Evolutionary conservation across 1,284 basidiomycete species (phyloP), one percentile per base, ranked within the genome.

Genomic region (Chalciporus sp.): DNA sequence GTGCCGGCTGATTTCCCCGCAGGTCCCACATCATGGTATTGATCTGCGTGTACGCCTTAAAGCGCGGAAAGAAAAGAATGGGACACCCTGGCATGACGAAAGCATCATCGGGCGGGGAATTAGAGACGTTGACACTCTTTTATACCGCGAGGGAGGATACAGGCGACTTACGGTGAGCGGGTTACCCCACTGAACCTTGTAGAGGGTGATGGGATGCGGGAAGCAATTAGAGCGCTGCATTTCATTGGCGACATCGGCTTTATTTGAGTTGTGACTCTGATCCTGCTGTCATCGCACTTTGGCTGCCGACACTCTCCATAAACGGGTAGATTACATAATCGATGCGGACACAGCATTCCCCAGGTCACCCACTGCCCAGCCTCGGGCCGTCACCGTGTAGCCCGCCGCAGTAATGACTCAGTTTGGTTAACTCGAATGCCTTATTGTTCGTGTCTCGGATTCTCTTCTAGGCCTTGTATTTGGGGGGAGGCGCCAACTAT

Each of bases 1-100:
- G 57, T 12, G 43, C 33, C 37, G 47, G 39, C 31, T 57, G 8
- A 23, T 60, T 57, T 3, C 59, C 70, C 7, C 62, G 61, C 47
- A 56, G 6, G 26, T 69, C 70, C 70, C 67, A 72, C 68, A 49
- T 60, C 57, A 44, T 57, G 19, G 69, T 20, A 28, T 69, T 68
- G 11, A 71, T 55, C 42, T 72, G 64, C 4, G 64, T 69, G 23
- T 72, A 72, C 43, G 67, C 57, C 45, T 64, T 72, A 4, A 71
- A 70, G 58, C 68, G 69, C 10, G 67, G 70, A 47, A 71, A 72
- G 51, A 67, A 61, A 41, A 71, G 51, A 42, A 66, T 28, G 19
- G 70, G 66, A 53, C 67, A 69, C 55, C 69, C 58, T 50, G 70
- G 55, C 67, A 69, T 69, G 56, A 33, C 43, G 56, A 40, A 42